phyloP scores from a whole-genome alignment of 2,329 filamentous ascomycete genomes.

The Thermothelomyces thermophilus region DNA sequence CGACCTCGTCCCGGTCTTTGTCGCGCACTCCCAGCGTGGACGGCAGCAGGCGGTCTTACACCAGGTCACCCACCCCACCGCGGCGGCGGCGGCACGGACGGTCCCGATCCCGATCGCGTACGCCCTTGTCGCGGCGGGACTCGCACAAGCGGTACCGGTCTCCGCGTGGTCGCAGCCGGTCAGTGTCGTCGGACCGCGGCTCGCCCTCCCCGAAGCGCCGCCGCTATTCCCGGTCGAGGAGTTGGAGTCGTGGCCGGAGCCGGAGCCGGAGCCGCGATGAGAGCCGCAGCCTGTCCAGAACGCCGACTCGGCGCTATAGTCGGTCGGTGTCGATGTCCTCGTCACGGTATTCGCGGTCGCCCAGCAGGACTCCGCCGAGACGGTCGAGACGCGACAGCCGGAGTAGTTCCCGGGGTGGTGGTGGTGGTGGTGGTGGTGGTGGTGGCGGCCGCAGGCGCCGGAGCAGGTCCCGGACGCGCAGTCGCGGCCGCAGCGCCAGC shows the following conservation, averaged over 20 bases:
- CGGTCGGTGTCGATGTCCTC: conserved; percentile 35
- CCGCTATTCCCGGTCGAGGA: conserved; percentile 43
- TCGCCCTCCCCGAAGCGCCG: conserved; percentile 45
- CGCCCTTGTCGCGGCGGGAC: conserved; percentile 25
- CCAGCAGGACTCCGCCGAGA: conserved; percentile 28
- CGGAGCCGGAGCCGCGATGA: conserved; percentile 29
- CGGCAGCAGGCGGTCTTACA: conserved; percentile 10
- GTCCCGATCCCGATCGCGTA: conserved; percentile 26
- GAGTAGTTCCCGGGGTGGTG: conserved; percentile 27
- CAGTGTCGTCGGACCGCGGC: conserved; percentile 27
- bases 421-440: no score
- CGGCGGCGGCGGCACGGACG: conserved; percentile 32
- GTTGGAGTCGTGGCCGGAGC: conserved; percentile 36
- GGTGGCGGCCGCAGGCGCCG: neutral
- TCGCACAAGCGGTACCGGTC: conserved; percentile 38
- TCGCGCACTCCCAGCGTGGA: conserved; percentile 15
- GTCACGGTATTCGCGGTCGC: conserved; percentile 34
- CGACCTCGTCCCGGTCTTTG: conserved; percentile 11
- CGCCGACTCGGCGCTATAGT: conserved; percentile 24
- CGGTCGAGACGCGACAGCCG: conserved; percentile 31
- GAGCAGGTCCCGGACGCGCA: conserved; percentile 11
- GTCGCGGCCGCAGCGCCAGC: conserved; percentile 18
- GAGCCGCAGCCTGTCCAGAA: conserved; percentile 32
- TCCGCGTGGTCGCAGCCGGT: conserved; percentile 28
- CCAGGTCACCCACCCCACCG: conserved; percentile 29